Base-by-base conservation (phyloP, 2,329 filamentous ascomycete genomes). In the Mycosphaerella arachidis region DNA sequence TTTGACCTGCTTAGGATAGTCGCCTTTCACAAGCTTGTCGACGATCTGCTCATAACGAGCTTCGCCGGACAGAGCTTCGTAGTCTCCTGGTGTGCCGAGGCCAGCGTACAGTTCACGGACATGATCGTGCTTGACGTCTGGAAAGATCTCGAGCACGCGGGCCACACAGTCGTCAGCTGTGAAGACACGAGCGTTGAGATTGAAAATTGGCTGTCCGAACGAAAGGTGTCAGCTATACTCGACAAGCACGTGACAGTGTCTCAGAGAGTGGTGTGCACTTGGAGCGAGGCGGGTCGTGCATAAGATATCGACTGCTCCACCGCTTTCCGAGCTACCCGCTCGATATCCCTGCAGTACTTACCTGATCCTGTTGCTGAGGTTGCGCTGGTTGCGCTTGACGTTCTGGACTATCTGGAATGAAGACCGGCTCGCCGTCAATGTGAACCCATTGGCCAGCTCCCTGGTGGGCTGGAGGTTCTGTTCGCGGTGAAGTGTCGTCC, bases 71-170 rank as follows among this genome's bases (percentile, higher is more conserved):
- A 66, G 48, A 6, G 37, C 53, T 12, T 62, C 59, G 40, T 31
- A 55, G 16, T 55, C 48, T 10, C 60, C 53, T 1, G 50, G 51
- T 10, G 33, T 61, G 29, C 60, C 60, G 33, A 66, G 51, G 8
- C 62, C 63, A 8, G 48, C 33, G 57, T 71, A 71, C 12, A 74
- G 60, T 16, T 62, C 53, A 27, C 48, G 27, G n/a, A 72, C 66
- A 53, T 74, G 63, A 2, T 72, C 68, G 46, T 70, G 71, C 18
- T 58, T 66, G 59, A 74, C 64, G 43, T 74, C 71, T 29, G 72
- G 73, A 40, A 74, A 73, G 24, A 74, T 65, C 29, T 68, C 70
- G 6, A 71, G 63, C 20, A 74, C 63, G 10, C 57, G 64, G 29
- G 65, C 57, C 24, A 74, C 57, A 53, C 70, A 72, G 20, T 48